These are phyloP conservation scores for Thelephora ganbajun DNA, from an alignment of 768 basidiomycete genomes.

Conservation along the genomic window DNA sequence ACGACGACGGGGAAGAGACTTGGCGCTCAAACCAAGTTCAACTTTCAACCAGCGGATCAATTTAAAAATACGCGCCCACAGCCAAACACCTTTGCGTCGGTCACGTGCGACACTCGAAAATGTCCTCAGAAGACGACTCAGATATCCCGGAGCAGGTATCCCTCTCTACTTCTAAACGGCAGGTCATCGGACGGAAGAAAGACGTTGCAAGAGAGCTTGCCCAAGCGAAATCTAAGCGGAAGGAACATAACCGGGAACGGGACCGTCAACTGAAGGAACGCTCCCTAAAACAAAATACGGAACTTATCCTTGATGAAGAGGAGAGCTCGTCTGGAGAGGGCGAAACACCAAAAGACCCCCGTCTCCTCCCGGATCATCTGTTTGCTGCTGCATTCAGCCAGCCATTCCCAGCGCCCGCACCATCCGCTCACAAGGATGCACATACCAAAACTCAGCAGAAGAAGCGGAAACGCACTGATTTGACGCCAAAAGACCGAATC, in stretches of 20 bases:
- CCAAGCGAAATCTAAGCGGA: conserved; percentile 26
- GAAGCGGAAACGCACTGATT: conserved; percentile 13
- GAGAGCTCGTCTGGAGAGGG: not conserved
- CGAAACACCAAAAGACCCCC: conserved; percentile 15
- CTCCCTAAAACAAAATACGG: conserved; percentile 11
- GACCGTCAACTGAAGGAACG: conserved; percentile 35
- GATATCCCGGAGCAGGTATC: conserved; percentile 39
- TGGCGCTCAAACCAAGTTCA: not conserved
- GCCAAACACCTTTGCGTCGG: not conserved
- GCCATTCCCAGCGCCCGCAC: conserved; percentile 5
- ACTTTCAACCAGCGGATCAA: not conserved
- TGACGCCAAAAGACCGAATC: conserved; percentile 33
- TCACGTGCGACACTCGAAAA: not conserved
- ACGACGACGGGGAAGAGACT: not conserved
- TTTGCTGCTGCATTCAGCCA: conserved; percentile 42
- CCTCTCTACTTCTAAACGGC: conserved; percentile 30
- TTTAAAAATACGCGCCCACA: not conserved
- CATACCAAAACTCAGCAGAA: conserved; percentile 12
- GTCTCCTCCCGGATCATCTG: conserved; percentile 54
- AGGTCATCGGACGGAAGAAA: conserved; percentile 22
- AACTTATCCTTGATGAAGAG: conserved; percentile 3
- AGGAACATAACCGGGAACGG: conserved; percentile 30
- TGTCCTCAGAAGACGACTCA: conserved; percentile 16
- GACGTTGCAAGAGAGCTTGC: conserved; percentile 22
- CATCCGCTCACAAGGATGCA: conserved; percentile 8